Conservation (phyloP, 371 early-diverging fungal species). For the Mortierella sp. region DNA sequence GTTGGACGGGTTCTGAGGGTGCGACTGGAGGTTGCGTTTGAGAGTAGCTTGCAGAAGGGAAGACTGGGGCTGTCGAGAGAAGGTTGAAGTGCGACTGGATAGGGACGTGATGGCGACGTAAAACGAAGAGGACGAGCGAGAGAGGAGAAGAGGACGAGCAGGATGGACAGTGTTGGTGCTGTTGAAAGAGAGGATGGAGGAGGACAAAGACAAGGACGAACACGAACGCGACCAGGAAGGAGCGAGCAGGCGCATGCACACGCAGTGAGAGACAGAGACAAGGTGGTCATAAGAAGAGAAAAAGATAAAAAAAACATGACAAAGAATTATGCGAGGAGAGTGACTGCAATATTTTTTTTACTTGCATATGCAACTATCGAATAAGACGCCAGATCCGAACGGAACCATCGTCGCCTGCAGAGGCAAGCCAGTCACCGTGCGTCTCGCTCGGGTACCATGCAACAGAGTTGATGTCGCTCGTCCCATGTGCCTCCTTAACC, state of each 20-base stretch:
- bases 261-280: neutral
- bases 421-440: constrained; percentile 79
- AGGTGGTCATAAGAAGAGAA: neutral
- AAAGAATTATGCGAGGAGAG: neutral
- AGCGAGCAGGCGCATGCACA: neutral
- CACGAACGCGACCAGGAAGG: neutral
- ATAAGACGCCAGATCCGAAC: constrained; percentile 81
- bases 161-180: neutral
- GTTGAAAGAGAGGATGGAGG: neutral
- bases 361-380: neutral
- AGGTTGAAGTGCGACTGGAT: too few relatives aligned
- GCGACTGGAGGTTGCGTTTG: neutral
- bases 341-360: neutral
- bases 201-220: neutral
- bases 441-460: constrained; percentile 83
- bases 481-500: constrained; percentile 79
- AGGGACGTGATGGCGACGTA: neutral
- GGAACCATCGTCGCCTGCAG: constrained; percentile 91
- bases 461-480: constrained; percentile 90
- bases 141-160: neutral
- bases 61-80: neutral
- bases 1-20: neutral
- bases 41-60: neutral
- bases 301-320: neutral
- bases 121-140: neutral